Evolutionary conservation across 2,329 filamentous ascomycete species (phyloP), one percentile per base, ranked within the genome.

Genomic region (Diaporthe eres): DNA sequence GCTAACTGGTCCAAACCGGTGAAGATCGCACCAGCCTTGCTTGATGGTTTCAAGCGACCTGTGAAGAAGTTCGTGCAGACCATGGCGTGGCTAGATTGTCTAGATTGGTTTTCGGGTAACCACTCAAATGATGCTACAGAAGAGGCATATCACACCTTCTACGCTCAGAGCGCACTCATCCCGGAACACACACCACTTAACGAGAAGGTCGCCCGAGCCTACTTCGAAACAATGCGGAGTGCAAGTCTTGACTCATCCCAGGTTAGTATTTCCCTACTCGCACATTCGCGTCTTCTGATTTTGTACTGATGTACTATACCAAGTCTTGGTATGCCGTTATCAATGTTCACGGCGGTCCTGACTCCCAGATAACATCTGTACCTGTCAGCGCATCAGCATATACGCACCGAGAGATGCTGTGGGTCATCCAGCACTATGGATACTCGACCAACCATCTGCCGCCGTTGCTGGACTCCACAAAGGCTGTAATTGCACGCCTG

Each of bases 391-490:
- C 80, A 39, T 83, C 84, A 15, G 80, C 84, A 7, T 87, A 86
- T 63, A 83, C 83, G 15, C 85, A 86, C 77, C 83, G 84, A n/a
- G 83, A 85, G 73, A 85, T 85, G 78, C 84, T 90, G 73, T 84
- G 88, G 55, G 87, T 90, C 76, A 85, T 87, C 15, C 85, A 89
- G 74, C 86, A 88, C 72, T 85, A 86, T 72, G 87, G 78, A 31
- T 81, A 65, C 61, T 61, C 73, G n/a, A 42, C 31, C 8, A 61
- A 71, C 42, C 73, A 74, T 51, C 34, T 71, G 1, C 57, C 73
- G 12, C 73, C 73, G 37, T 49, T 74, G 37, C 65, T 74, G 25
- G 63, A 74, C 19, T 74, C 63, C 25, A 74, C 73, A 37, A 74
- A 63, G 10, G 25, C 31, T 10, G 55, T 17, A 17, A 55, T 71